Evolutionary conservation across 495 filamentous ascomycete genomes (phyloP).

Genomic region (Penicillium tannophilum): DNA sequence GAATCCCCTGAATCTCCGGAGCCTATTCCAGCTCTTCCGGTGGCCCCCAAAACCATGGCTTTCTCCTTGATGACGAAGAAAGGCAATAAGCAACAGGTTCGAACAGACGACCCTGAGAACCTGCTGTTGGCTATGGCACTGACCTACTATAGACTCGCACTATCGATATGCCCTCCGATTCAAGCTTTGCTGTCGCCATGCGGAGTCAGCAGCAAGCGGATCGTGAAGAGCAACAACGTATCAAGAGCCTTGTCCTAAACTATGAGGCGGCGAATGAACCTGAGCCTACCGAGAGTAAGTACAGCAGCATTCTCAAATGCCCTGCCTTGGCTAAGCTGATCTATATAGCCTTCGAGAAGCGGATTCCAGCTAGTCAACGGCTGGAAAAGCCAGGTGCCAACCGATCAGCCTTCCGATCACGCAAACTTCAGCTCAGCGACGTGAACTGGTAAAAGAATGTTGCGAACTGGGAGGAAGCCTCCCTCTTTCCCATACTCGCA

Average conservation of each 20-base stretch:
- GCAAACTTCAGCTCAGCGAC: slow-evolving; percentile 92
- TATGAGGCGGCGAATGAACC: slow-evolving; percentile 85
- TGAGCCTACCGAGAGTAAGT: slow-evolving; percentile 67
- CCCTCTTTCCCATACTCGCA: background rate
- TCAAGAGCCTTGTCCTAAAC: slow-evolving; percentile 96
- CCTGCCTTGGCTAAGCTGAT: background rate
- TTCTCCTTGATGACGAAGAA: slow-evolving; percentile 96
- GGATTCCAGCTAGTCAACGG: slow-evolving; percentile 38
- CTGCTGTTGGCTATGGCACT: background rate
- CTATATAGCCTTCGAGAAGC: slow-evolving; percentile 38
- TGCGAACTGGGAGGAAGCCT: background rate
- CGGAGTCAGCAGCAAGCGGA: slow-evolving; percentile 92
- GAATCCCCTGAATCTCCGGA: slow-evolving; percentile 43
- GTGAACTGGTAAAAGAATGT: slow-evolving; percentile 80
- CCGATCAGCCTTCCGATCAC: slow-evolving; percentile 76
- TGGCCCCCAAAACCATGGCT: slow-evolving; percentile 72
- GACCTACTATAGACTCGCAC: slow-evolving; percentile 71
- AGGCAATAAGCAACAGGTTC: slow-evolving; percentile 90
- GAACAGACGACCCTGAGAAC: slow-evolving; percentile 19
- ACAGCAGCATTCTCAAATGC: slow-evolving; percentile 6
- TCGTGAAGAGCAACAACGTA: slow-evolving; percentile 93
- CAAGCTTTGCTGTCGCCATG: slow-evolving; percentile 93
- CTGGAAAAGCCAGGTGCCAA: slow-evolving; percentile 71
- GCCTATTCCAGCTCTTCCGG: slow-evolving; percentile 38
- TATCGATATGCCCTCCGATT: slow-evolving; percentile 92